These are phyloP conservation scores for Geranomyces michiganensis DNA, from an alignment of 192 early-diverging fungal genomes.

Conservation along the genomic window DNA sequence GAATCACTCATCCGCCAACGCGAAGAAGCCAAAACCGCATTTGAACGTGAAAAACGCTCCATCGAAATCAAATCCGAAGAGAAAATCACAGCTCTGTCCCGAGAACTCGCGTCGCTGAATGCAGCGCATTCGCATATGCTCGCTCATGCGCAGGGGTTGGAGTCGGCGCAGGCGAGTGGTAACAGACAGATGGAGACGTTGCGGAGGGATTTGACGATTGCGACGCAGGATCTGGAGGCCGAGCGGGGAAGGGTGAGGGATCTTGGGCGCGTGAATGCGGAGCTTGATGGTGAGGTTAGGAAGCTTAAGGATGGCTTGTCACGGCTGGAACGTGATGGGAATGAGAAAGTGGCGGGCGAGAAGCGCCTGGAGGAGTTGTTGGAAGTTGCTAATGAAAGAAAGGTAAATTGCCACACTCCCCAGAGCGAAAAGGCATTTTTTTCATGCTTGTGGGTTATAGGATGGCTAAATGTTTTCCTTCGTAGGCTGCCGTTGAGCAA, in stretches of 20 bases:
- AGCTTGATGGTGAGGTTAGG: constrained; percentile 27
- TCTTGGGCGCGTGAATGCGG: constrained; percentile 26
- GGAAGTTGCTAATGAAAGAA: constrained; percentile 27
- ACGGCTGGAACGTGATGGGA: constrained; percentile 19
- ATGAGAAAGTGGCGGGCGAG: constrained; percentile 5
- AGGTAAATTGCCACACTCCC: constrained; percentile 23
- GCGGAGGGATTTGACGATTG: constrained; percentile 11
- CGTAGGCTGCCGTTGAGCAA: constrained; percentile 38
- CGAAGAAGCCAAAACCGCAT: constrained; percentile 21
- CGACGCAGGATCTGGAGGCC: constrained; percentile 33
- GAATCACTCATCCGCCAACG: constrained; percentile 29
- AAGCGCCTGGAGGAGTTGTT: constrained; percentile 26
- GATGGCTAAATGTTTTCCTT: constrained; percentile 7
- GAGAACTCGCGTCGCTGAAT: constrained; percentile 36
- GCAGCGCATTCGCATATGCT: constrained; percentile 37
- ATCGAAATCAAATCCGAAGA: constrained; percentile 36
- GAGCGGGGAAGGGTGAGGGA: background rate
- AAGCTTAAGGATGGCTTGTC: background rate
- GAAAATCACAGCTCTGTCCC: constrained; percentile 33
- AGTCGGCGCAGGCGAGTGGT: constrained; percentile 12
- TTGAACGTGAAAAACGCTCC: constrained; percentile 32
- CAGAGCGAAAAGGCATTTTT: too few species aligned
- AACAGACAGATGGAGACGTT: constrained; percentile 27
- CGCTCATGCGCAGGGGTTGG: constrained; percentile 39
- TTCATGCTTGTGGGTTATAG: too few species aligned